Conservation (phyloP, 2,329 filamentous ascomycete genomes). For the Venturiaceae sp. region DNA sequence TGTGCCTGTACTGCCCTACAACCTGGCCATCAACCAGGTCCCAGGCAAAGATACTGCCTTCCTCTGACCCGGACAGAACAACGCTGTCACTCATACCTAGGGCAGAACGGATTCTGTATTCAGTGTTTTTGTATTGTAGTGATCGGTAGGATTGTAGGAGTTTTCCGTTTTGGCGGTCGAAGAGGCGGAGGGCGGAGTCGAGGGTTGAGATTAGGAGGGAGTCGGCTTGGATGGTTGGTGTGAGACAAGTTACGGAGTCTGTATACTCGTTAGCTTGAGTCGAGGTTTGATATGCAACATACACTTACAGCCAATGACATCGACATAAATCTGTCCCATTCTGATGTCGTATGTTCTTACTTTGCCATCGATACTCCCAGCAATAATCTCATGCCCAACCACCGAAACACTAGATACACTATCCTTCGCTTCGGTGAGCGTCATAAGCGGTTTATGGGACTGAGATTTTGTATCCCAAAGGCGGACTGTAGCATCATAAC, state of each 20-base stretch:
- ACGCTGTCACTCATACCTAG: constrained; percentile 68
- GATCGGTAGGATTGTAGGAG: constrained; percentile 64
- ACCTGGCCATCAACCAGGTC: constrained; percentile 68
- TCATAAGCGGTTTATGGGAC: constrained; percentile 57
- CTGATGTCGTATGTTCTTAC: constrained; percentile 76
- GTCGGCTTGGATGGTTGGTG: constrained; percentile 60
- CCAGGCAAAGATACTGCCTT: constrained; percentile 69
- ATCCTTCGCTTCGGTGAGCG: constrained; percentile 63
- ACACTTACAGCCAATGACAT: constrained; percentile 52
- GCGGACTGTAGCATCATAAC: constrained; percentile 66
- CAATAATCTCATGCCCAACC: constrained; percentile 46
- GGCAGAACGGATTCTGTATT: constrained; percentile 64
- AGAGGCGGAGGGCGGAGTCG: constrained; percentile 67
- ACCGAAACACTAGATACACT: constrained; percentile 42
- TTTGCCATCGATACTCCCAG: constrained; percentile 75
- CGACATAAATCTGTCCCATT: constrained; percentile 59
- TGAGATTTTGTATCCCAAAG: constrained; percentile 60
- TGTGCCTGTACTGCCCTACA: constrained; percentile 48
- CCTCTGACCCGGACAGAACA: constrained; percentile 74
- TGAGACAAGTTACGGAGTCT: constrained; percentile 64
- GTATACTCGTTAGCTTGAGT: constrained; percentile 12
- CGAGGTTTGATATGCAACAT: neutral
- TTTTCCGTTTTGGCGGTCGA: constrained; percentile 68
- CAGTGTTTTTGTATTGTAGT: constrained; percentile 48
- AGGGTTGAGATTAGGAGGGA: constrained; percentile 65